Evolutionary conservation across 805 yeast species (phyloP).

Genomic region (Candida hungchunana): DNA sequence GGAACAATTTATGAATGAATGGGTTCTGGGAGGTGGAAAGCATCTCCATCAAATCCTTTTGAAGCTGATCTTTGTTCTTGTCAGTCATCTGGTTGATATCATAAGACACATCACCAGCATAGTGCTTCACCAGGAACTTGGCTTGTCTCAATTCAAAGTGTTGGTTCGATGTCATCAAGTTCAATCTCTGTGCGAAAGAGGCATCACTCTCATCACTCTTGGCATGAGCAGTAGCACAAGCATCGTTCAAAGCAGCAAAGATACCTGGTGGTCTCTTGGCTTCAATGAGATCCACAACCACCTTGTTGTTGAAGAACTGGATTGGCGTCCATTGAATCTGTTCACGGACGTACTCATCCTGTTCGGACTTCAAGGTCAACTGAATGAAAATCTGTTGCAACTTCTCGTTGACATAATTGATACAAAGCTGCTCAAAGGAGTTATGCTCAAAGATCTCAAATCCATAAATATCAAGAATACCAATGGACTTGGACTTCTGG

Average conservation of each 20-base stretch:
- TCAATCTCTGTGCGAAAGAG: slow-evolving; percentile 87
- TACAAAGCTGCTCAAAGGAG: slow-evolving; percentile 92
- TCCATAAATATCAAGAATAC: slow-evolving; percentile 93
- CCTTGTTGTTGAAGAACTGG: slow-evolving; percentile 90
- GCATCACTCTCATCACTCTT: slow-evolving; percentile 96
- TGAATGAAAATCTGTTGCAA: slow-evolving; percentile 95
- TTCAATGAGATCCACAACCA: slow-evolving; percentile 95
- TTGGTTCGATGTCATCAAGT: slow-evolving; percentile 74
- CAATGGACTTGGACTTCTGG: slow-evolving; percentile 61
- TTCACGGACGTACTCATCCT: slow-evolving; percentile 94
- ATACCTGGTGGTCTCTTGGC: slow-evolving; percentile 93
- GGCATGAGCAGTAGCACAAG: slow-evolving; percentile 97
- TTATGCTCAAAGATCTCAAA: slow-evolving; percentile 94
- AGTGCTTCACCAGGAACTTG: slow-evolving; percentile 89
- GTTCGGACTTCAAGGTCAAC: slow-evolving; percentile 92
- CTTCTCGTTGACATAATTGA: slow-evolving; percentile 93
- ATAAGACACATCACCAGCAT: slow-evolving; percentile 97
- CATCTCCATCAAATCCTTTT: slow-evolving; percentile 81
- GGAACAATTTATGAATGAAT: slow-evolving; percentile 59
- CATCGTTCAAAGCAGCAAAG: slow-evolving; percentile 94
- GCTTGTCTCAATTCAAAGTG: slow-evolving; percentile 86
- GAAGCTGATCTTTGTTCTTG: slow-evolving; percentile 91
- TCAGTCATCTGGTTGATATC: slow-evolving; percentile 90
- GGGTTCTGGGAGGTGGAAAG: slow-evolving; percentile 65
- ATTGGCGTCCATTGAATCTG: slow-evolving; percentile 97